Conservation (phyloP, 1,284 basidiomycete genomes). For the Cutaneotrichosporon cavernicola region DNA sequence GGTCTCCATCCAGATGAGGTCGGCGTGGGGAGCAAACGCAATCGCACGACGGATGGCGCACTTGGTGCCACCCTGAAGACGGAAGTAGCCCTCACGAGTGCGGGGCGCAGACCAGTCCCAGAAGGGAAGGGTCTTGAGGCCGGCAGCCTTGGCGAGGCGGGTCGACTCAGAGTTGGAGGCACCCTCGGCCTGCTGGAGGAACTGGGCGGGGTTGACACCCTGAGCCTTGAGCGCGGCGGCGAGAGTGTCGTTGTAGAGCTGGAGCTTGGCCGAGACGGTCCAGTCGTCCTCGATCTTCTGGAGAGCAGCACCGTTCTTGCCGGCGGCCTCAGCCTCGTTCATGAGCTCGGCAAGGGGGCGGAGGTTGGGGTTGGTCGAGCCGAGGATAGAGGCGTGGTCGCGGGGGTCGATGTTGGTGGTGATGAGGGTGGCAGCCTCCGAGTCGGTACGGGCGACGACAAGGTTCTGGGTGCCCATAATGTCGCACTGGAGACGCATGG, state of each 20-base stretch:
- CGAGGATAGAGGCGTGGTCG: slow-evolving; percentile 95
- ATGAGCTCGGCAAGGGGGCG: slow-evolving; percentile 76
- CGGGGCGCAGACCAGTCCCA: slow-evolving; percentile 95
- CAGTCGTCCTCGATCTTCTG: slow-evolving; percentile 88
- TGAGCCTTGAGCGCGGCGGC: slow-evolving; percentile 70
- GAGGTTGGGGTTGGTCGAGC: slow-evolving; percentile 72
- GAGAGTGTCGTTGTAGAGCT: slow-evolving; percentile 74
- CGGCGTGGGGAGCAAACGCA: slow-evolving; percentile 90
- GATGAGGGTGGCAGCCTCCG: slow-evolving; percentile 92
- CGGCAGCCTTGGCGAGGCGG: slow-evolving; percentile 74
- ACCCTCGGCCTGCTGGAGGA: slow-evolving; percentile 51
- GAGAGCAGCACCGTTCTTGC: slow-evolving; percentile 74
- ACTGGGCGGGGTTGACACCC: slow-evolving; percentile 54
- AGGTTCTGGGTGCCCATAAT: slow-evolving; percentile 77
- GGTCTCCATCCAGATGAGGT: slow-evolving; percentile 97
- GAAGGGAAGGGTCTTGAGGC: slow-evolving; percentile 62
- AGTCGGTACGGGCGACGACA: slow-evolving; percentile 72
- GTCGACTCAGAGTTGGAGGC: slow-evolving; percentile 70
- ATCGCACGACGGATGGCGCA: slow-evolving; percentile 90
- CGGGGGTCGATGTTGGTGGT: slow-evolving; percentile 95
- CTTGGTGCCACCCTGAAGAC: slow-evolving; percentile 94
- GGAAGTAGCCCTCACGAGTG: slow-evolving; percentile 85
- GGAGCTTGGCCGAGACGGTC: slow-evolving; percentile 71
- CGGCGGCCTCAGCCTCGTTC: slow-evolving; percentile 75
- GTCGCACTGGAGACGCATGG: slow-evolving; percentile 74